Evolutionary conservation across 2,329 filamentous ascomycete genomes (phyloP), one percentile per base, ranked within the genome.

Genomic region (Sphaceloma murrayae): DNA sequence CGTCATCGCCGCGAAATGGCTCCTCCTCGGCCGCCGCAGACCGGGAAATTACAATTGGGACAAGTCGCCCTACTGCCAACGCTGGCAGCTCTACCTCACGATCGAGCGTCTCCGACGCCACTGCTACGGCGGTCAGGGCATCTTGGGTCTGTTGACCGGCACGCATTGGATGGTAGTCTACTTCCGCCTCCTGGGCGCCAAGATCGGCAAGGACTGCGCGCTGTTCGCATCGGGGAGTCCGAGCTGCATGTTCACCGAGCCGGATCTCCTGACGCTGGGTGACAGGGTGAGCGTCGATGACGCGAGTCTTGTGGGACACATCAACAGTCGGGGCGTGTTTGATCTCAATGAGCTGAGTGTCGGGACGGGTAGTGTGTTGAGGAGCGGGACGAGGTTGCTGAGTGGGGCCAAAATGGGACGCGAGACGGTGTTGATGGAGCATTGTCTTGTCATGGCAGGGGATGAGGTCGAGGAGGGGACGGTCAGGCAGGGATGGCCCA

Each of bases 31-130:
- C 11, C 66, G 67, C 14, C 63, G 73, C 29, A 57, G 58, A 48
- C 67, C 68, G 2, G 74, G 74, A 10, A 70, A 69, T 48, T 74
- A 74, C 51, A 70, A 75, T 56, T 77, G 73, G 73, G 74, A 77
- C 53, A 69, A 69, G 55, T 68, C 62, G 14, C 62, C 65, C 11
- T 77, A 76, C 58, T 75, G 72, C 56, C 74, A 77, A 52, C 67
- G 71, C 24, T 77, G 73, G 72, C 72, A 77, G 52, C 53, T 75
- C 6, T 72, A 71, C 53, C 61, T 75, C 2, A 63, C 64, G 21
- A 64, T 74, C 27, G 73, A 76, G 58, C 64, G 63, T 13, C 56
- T 77, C 2, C 66, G 72, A 1, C 62, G 68, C 6, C 59, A 66
- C 30, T 74, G 71, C 54, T 74, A 69, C 50, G 65, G 67, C 3